Base-by-base conservation (phyloP, 2,329 filamentous ascomycete genomes). In the Fusarium staphyleae region DNA sequence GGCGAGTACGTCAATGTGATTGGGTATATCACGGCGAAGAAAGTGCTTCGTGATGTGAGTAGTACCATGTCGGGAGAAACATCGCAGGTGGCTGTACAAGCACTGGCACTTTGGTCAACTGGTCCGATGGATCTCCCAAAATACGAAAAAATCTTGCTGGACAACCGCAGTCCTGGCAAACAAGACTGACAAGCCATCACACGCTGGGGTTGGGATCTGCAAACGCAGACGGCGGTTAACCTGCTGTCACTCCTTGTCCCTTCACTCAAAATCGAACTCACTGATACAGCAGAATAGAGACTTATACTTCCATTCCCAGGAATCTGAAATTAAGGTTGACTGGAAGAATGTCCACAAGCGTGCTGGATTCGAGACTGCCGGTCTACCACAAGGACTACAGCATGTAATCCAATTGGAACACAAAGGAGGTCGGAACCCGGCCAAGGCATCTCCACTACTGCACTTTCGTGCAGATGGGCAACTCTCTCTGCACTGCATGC, bases 1-100 rank as follows among this genome's bases (percentile, higher is more conserved):
- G 93, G 93, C n/a, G 82, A 88, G 54, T 97, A 93, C 92, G 74
- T 97, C 42, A 96, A 97, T 70, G 81, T 97, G 3, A 84, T 97
- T 61, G 93, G 93, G 5, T 96, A 96, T 70, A 78, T 93, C 47
- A 80, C 77, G 15, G 50, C 62, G n/a, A 63, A 60, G 46, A 55
- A 59, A 10, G 35, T 46, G 36, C 29, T 40, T 15, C 45, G 43
- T 39, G 35, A 44, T 16, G 36, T 51, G 39, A 50, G 57, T 40
- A 50, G 57, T 40, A 44, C 32, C 18, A 40, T 55, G 18, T 37
- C 47, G 13, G 48, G 26, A 54, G 46, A 55, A 52, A 41, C 51
- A 41, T 52, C 60, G 13, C 57, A 58, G 46, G 72, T 81, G 22
- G 68, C 75, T 50, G 77, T 96, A 14, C 90, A 96, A 69, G 91